Evolutionary conservation across 257 asterid species (phyloP), one percentile per base, ranked within the genome.

Genomic region (Ajuga chamaepitys): DNA sequence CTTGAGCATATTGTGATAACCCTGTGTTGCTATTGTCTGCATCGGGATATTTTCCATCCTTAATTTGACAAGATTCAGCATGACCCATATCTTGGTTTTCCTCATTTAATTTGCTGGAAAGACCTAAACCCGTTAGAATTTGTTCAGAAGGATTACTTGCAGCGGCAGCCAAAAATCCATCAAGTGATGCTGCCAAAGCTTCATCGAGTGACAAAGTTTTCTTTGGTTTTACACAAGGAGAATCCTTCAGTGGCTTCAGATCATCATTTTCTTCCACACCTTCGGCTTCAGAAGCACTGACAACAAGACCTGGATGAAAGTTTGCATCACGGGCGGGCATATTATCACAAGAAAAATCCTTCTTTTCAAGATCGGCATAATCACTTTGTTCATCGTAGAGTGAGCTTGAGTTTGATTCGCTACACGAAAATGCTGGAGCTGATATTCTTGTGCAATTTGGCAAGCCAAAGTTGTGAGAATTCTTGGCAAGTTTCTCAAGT

Each of bases 141-240:
- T 42, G 50, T 64, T 68, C 81, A n/a, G 77, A 67, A 59, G 73
- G 70, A 57, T 66, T 68, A 47, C 34, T 50, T 37, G 58, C 60
- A 44, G 73, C 76, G 60, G 80, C 30, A 41, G 87, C 75, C 72
- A 88, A 42, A 71, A 94, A 82, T 53, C 88, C 86, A 66, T 88
- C 57, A 54, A 88, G 91, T 54, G 99, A 95, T 35, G 95, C 90
- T 77, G 96, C 95, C 75, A 90, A 77, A 70, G 95, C 92, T 73
- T 84, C 95, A 73, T 90, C 92, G 66, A 88, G 77, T 5, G 95
- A 85, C 67, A 80, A 51, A 60, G 77, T 24, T 62, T 77, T 75
- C 77, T 77, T 88, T 42, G 76, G 71, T 62, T 62, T 66, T 57
- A 68, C 58, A 53, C 26, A 41, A 72, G 85, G 75, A 73, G 82